Base-by-base conservation (phyloP, 1,284 basidiomycete genomes). In the Boletus mariae region DNA sequence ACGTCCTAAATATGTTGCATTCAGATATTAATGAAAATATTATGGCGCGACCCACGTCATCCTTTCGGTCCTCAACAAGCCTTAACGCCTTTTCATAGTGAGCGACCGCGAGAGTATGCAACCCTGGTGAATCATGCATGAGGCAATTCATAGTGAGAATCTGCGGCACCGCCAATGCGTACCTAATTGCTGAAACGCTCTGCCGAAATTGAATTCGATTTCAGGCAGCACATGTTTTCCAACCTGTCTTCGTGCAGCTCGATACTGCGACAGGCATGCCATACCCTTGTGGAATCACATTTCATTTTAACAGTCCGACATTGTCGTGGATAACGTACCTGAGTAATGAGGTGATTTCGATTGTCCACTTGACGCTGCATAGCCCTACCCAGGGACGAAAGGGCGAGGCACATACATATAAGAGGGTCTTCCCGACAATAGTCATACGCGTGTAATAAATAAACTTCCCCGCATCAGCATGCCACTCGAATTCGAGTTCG, bases 291-390 rank as follows among this genome's bases (percentile, higher is more conserved):
- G 8, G 17, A 31, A 13, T 11, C 35, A 28, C 13, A 7, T 15
- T 26, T 23, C 37, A n/a, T 43, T n/a, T 11, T 0, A n/a, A 2
- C 2, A 43, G 13, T 28, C 25, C 26, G 42, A 7, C 8, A 28
- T n/a, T n/a, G 12, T 5, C 25, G 17, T 23, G 44, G 29, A 45
- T 4, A 17, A 63, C 38, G 45, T 45, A 87, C 89, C 73, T 92
- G 89, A 25, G 83, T 76, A 45, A 94, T 78, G 49, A 92, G 80
- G 67, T 96, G 92, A 63, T 98, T 90, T 45, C 94, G 75, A 67
- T 99, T 98, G 71, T 98, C 96, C 6, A 90, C 87, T 67, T 98
- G 94, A 10, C 96, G 81, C 61, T 96, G 92, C 83, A 93, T 92
- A 0, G 93, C 87, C 35, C 96, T 81, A 9, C 92, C 91, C 34